Conservation (phyloP, 2,329 filamentous ascomycete species). For the Waltergamsia citrina region DNA sequence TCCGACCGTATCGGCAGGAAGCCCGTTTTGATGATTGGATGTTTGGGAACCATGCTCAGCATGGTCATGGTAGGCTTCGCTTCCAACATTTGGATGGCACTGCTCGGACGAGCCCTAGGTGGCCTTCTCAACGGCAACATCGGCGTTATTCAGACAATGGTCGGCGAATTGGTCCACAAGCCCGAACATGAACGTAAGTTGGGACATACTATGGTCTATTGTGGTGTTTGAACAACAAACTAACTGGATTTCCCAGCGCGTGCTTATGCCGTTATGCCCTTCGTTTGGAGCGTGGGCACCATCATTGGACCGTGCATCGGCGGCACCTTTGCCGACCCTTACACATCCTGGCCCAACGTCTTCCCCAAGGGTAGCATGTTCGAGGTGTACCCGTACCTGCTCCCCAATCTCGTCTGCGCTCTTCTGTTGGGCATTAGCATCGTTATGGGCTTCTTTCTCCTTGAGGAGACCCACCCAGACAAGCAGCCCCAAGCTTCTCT, state of each 20-base stretch:
- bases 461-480: constrained; percentile 85
- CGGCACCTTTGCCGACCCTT: constrained; percentile 74
- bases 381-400: constrained; percentile 70
- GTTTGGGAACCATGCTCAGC: constrained; percentile 71
- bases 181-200: constrained; percentile 77
- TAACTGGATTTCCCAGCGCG: constrained; percentile 42
- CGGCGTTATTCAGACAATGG: constrained; percentile 87
- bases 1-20: constrained; percentile 80
- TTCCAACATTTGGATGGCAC: constrained; percentile 73
- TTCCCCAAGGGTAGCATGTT: constrained; percentile 66
- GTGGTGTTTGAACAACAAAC: constrained; percentile 5
- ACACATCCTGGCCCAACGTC: constrained; percentile 58
- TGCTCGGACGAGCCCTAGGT: constrained; percentile 66
- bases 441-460: constrained; percentile 65
- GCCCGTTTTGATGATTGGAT: constrained; percentile 74
- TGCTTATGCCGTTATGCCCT: constrained; percentile 88
- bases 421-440: constrained; percentile 69
- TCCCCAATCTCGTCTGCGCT: constrained; percentile 83
- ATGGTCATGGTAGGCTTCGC: constrained; percentile 78
- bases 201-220: no score
- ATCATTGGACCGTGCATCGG: constrained; percentile 85
- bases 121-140: constrained; percentile 87
- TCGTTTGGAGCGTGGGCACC: constrained; percentile 85
- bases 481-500: constrained; percentile 49
- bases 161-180: constrained; percentile 74